Base-by-base conservation (phyloP, 164 flowering plant genomes). In the Vitis rotundifolia region DNA sequence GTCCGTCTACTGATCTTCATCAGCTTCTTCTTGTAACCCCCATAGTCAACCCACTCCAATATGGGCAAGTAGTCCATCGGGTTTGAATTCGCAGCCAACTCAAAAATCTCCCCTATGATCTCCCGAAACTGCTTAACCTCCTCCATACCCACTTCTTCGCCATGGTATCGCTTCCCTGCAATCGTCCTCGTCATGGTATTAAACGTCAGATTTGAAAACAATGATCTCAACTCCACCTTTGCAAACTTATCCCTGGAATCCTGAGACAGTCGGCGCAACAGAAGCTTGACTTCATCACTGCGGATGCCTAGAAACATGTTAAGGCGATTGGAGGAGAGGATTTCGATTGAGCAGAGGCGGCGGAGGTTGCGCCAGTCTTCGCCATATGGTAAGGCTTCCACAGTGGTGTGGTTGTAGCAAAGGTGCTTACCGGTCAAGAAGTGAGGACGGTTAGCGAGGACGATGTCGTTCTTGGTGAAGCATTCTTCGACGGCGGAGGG, bases 121-220 rank as follows among this genome's bases (percentile, higher is more conserved):
- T 31, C 29, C 47, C 44, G 67, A 50, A 76, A 65, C 68, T 12
- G 48, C 61, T 47, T 63, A 28, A 71, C 66, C 22, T 78, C 83
- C 68, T 77, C 76, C 3, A 12, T n/a, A 0, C 63, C 73, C 50
- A 37, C 63, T 12, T 29, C 75, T 1, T 65, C 48, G 3, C 68
- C 75, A 0, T 78, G 69, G 6, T 12, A 76, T 6, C 71, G 28
- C 57, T 76, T 76, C 11, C 72, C 78, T 1, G 64, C 67, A 6
- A 71, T 57, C 75, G 72, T 76, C 74, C 70, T 54, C 83, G 78
- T 75, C 66, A 81, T 76, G 3, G 74, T 66, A 49, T 84, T 81
- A 19, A 74, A 64, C 18, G 76, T 70, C 29, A 84, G 60, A 66
- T 74, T 74, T 5, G 69, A 59, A 48, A 84, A 70, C 68, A 57